phyloP scores from a whole-genome alignment of 176 grass and related monocot genomes.

The barley (Hordeum vulgare) region DNA sequence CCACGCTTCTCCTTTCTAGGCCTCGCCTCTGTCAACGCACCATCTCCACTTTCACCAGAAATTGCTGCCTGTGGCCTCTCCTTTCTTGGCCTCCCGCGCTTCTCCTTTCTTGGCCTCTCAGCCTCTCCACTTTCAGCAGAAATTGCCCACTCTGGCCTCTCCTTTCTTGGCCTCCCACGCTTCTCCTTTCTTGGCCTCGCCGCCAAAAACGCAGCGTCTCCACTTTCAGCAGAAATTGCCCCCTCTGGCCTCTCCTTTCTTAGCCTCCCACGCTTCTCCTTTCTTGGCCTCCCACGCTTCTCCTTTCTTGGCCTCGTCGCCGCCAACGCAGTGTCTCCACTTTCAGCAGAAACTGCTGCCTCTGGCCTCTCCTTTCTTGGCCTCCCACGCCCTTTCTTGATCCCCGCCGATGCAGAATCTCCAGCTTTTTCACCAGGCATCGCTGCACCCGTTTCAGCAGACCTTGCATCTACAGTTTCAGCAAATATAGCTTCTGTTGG shows the following conservation, averaged over 20 bases:
- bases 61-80: background rate
- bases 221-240: background rate
- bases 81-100: constrained; percentile 2
- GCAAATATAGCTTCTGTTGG: no score
- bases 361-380: background rate
- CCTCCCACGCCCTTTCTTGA: constrained; percentile 20
- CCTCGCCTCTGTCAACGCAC: background rate
- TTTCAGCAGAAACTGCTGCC: no score
- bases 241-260: background rate
- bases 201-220: background rate
- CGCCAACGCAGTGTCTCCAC: background rate
- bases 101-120: background rate
- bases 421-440: no score
- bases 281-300: no score
- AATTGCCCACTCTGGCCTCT: background rate
- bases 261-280: background rate
- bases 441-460: no score
- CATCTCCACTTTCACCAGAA: no score
- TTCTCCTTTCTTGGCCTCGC: background rate
- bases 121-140: background rate
- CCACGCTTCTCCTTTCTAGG: background rate
- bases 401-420: background rate
- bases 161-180: constrained; percentile 8
- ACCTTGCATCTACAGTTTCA: no score
- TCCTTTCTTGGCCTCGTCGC: no score